Conservation (phyloP, 805 yeast species). For the Ogataea ganodermae region DNA sequence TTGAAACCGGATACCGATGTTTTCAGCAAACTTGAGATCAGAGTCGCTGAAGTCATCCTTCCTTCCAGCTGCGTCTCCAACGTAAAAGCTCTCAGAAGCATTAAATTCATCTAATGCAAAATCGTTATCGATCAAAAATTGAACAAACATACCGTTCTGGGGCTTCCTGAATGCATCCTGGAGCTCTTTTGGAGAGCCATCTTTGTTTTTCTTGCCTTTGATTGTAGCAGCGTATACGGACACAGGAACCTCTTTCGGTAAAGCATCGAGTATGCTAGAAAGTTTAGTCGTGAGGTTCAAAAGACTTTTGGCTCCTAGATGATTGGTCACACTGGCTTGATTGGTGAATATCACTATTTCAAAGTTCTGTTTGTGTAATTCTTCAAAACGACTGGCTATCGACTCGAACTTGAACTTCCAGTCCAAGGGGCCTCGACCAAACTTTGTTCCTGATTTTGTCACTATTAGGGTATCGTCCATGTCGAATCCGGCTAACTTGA, state of each 20-base stretch:
- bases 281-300: conserved; percentile 45
- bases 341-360: conserved; percentile 75
- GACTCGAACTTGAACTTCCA: conserved; percentile 62
- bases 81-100: conserved; percentile 53
- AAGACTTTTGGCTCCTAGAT: conserved; percentile 36
- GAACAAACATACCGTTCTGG: conserved; percentile 71
- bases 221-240: conserved; percentile 69
- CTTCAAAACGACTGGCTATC: conserved; percentile 29
- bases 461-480: conserved; percentile 76
- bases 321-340: conserved; percentile 70
- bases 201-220: conserved; percentile 39
- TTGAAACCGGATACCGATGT: conserved; percentile 52
- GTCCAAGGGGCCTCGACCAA: conserved; percentile 61
- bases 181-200: conserved; percentile 32
- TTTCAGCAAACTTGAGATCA: conserved; percentile 70
- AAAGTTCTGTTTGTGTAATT: conserved; percentile 22
- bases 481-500: conserved; percentile 73
- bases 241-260: conserved; percentile 24
- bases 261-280: conserved; percentile 35
- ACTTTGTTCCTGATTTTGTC: conserved; percentile 63
- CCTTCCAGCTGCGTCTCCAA: conserved; percentile 98
- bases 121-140: conserved; percentile 44
- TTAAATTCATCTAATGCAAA: conserved; percentile 39
- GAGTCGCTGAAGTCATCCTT: conserved; percentile 74
- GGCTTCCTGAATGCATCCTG: conserved; percentile 69